Conservation (phyloP, 2,329 filamentous ascomycete genomes). For the Penicillium sp. region DNA sequence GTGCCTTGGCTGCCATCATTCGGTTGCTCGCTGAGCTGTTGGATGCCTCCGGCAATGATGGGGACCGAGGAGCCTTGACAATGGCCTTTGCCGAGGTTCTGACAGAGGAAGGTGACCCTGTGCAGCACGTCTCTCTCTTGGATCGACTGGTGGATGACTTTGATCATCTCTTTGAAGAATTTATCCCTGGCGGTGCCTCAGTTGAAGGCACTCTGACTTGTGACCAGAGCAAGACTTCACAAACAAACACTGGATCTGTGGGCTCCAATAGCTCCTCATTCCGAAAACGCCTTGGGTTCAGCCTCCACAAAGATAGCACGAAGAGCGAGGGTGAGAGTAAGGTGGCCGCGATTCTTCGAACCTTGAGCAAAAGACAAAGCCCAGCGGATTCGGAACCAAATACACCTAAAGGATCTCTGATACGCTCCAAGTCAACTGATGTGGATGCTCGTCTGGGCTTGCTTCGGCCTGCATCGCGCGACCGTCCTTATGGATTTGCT, state of each 20-base stretch:
- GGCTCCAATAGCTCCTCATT: slow-evolving; percentile 85
- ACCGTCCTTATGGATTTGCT: slow-evolving; percentile 51
- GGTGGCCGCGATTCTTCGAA: slow-evolving; percentile 77
- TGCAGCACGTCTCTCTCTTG: slow-evolving; percentile 81
- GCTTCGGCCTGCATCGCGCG: slow-evolving; percentile 56
- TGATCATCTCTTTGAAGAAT: slow-evolving; percentile 78
- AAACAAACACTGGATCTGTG: slow-evolving; percentile 68
- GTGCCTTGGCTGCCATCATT: slow-evolving; percentile 79
- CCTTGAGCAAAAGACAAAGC: slow-evolving; percentile 76
- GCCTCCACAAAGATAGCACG: slow-evolving; percentile 75
- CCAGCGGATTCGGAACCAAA: slow-evolving; percentile 63
- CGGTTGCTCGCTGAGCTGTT: slow-evolving; percentile 83
- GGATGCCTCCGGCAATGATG: slow-evolving; percentile 86
- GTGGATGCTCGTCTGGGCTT: slow-evolving; percentile 52
- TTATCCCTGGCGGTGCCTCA: slow-evolving; percentile 45
- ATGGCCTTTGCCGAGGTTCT: slow-evolving; percentile 85
- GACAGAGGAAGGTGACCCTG: slow-evolving; percentile 70
- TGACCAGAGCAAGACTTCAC: slow-evolving; percentile 58
- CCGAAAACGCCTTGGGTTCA: slow-evolving; percentile 77
- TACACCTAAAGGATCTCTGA: slow-evolving; percentile 64
- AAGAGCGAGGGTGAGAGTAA: slow-evolving; percentile 67
- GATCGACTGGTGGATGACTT: slow-evolving; percentile 88
- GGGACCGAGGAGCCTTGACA: slow-evolving; percentile 82
- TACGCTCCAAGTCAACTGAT: slow-evolving; percentile 76
- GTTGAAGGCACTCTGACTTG: slow-evolving; percentile 45